phyloP scores from a whole-genome alignment of 225 moss, liverwort and hornwort genomes.

The Antitrichia curtipendula region DNA sequence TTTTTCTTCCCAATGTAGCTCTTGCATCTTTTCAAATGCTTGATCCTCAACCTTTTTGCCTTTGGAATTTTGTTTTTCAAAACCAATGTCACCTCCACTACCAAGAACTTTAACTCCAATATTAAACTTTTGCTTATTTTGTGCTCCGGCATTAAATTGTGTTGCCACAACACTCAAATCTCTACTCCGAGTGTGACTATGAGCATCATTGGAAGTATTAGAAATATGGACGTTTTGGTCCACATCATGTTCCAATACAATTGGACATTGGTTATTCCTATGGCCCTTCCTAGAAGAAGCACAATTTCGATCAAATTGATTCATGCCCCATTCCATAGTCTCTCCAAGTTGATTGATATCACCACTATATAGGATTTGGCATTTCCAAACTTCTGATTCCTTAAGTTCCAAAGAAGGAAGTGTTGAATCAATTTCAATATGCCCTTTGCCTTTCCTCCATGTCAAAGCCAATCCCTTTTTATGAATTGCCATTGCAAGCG shows the following conservation, averaged over 20 bases:
- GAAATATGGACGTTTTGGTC: accelerated
- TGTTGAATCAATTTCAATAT: neutral
- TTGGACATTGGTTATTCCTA: neutral
- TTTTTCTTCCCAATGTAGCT: neutral
- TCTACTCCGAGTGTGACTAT: accelerated
- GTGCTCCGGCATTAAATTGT: neutral
- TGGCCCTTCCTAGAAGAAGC: too few relatives aligned
- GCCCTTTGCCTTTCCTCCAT: neutral
- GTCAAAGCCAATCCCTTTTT: accelerated
- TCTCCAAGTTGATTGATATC: neutral
- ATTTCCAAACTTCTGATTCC: neutral
- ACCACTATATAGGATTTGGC: neutral
- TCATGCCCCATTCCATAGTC: neutral
- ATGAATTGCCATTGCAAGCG: neutral
- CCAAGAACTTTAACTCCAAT: neutral
- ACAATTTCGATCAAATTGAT: neutral
- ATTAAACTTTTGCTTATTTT: neutral
- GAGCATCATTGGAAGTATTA: neutral
- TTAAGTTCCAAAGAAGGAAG: accelerated
- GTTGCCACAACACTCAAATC: accelerated
- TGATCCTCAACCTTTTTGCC: neutral
- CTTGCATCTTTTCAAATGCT: neutral
- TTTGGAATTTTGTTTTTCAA: neutral
- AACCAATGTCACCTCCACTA: neutral
- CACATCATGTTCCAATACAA: accelerated